Base-by-base conservation (phyloP, 768 basidiomycete genomes). In the Naganishia friedmannii region DNA sequence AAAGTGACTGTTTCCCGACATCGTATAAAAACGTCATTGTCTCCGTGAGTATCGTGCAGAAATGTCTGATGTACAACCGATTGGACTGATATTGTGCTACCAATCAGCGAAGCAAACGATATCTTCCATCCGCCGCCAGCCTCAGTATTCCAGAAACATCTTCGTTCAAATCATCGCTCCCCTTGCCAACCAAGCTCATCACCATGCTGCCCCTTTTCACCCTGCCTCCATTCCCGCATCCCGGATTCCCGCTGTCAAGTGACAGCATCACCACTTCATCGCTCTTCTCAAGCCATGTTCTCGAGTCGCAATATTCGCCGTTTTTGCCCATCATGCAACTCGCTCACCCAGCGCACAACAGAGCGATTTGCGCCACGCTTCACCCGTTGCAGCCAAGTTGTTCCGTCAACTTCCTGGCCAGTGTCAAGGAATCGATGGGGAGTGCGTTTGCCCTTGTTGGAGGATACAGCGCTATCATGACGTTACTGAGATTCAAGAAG, bases 321-420 rank as follows among this genome's bases (percentile, higher is more conserved):
- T 70, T 70, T 54, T 23, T 65, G 4, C 42, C 55, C n/a, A 56
- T 66, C 53, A 26, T 70, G 53, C 31, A 34, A 19, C 32, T 46
- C 23, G 55, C 65, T 1, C 34, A 67, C 39, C 65, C 65, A n/a
- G 53, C 23, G 17, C 70, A 70, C 53, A 26, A 4, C 19, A 37
- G 32, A 34, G 65, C 65, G 15, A 65, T 70, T 3, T 70, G 70
- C 31, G 65, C 70, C 12, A 53, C 65, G 42, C 54, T 70, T 21
- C 70, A 70, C 28, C 70, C 70, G 3, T 19, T 58, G n/a, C 54
- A 70, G 53, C 70, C 70, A 23, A 65, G 55, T n/a, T 70, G 70
- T n/a, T 13, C 23, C 10, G 46, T 15, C 13, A 70, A 66, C 48
- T 66, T 56, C 45, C 17, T 66, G 26, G 37, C 39, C 3, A 65